phyloP scores from a whole-genome alignment of 176 grass and related monocot genomes.

The sorghum (Sorghum bicolor) region Sorghum_bicolor_NCBIv3 NC_012872.2:10960501-10961000 shows the following conservation, averaged over 20 bases:
- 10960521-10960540: too few relatives aligned
- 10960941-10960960: conserved; percentile 77
- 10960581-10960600: conserved; percentile 68
- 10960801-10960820: conserved; percentile 33
- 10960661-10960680: conserved; percentile 64
- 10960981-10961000: conserved; percentile 79
- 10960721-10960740: neutral
- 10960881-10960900: conserved; percentile 75
- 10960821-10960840: conserved; percentile 68
- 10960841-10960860: conserved; percentile 59
- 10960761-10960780: neutral
- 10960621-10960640: conserved; percentile 43
- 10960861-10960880: conserved; percentile 77
- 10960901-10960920: conserved; percentile 55
- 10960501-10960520: too few relatives aligned
- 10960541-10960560: conserved; percentile 6
- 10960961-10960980: conserved; percentile 69
- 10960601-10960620: conserved; percentile 59
- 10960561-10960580: conserved; percentile 59
- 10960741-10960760: neutral
- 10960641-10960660: conserved; percentile 55
- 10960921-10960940: conserved; percentile 80
- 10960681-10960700: conserved; percentile 60
- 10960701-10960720: conserved; percentile 21
- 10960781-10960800: neutral